These are phyloP conservation scores for Juncus inflexus DNA, from an alignment of 176 grass and related monocot genomes.

Conservation along the genomic window DNA sequence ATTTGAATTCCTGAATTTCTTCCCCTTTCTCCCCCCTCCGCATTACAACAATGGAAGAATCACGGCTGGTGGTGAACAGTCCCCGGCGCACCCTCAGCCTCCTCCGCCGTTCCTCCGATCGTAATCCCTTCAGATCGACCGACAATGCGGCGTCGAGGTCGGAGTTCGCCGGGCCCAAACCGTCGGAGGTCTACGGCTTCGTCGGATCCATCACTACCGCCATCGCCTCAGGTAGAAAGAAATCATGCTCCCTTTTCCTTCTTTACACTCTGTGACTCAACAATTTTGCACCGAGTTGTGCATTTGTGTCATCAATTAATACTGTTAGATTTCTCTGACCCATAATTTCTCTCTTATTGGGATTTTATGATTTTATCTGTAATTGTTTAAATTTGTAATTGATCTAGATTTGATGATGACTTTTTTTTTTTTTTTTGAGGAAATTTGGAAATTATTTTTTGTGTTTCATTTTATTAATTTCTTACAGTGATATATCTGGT, in stretches of 20 bases:
- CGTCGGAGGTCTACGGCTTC: slow-evolving; percentile 86
- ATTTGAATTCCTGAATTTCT: too few species aligned
- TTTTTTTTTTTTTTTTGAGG: neutral
- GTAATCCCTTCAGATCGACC: neutral
- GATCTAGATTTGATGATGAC: neutral
- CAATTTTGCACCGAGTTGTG: too few species aligned
- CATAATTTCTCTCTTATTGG: neutral
- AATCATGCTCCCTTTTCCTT: neutral
- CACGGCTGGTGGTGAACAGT: slow-evolving; percentile 60
- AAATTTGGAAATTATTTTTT: too few species aligned
- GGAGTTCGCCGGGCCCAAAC: slow-evolving; percentile 55
- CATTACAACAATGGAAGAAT: slow-evolving; percentile 21
- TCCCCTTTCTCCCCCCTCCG: too few species aligned
- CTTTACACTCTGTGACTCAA: too few species aligned
- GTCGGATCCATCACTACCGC: slow-evolving; percentile 88
- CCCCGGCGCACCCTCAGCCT: slow-evolving; percentile 68
- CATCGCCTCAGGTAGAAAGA: slow-evolving; percentile 36
- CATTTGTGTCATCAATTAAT: too few species aligned
- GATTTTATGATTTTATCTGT: neutral
- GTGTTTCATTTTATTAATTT: too few species aligned
- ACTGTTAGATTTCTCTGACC: too few species aligned
- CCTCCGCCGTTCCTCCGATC: slow-evolving; percentile 31
- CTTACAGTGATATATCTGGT: slow-evolving; percentile 47
- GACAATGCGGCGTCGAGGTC: neutral
- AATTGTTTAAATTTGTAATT: slow-evolving; percentile 2